phyloP scores from a whole-genome alignment of 192 early-diverging fungal genomes.

The Chytriomyces sp. region DNA sequence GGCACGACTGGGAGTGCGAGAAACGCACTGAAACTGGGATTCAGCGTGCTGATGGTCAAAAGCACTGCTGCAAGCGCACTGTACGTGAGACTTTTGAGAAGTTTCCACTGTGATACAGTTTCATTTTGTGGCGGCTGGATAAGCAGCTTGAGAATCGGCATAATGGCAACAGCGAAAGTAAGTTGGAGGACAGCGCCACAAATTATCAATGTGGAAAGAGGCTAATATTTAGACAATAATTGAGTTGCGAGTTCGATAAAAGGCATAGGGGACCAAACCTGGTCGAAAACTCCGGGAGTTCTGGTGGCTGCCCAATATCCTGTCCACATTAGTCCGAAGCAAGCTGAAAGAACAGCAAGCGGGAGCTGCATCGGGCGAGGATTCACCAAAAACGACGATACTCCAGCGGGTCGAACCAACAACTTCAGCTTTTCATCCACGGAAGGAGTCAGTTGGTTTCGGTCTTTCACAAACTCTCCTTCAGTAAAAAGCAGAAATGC shows the following conservation, averaged over 20 bases:
- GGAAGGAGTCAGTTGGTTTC: conserved; percentile 25
- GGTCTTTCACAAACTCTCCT: conserved; percentile 32
- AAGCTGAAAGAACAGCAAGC: conserved; percentile 4
- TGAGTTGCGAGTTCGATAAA: no score
- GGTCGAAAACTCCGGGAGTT: not conserved
- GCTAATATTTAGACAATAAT: not conserved
- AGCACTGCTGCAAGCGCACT: conserved; percentile 34
- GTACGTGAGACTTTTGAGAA: conserved; percentile 44
- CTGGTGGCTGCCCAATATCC: not conserved
- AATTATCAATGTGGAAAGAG: not conserved
- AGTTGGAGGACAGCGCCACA: not conserved
- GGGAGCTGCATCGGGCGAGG: conserved; percentile 19
- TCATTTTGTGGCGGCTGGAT: conserved; percentile 31
- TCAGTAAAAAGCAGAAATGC: conserved; percentile 30
- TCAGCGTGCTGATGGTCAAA: conserved; percentile 40
- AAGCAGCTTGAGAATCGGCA: conserved; percentile 36
- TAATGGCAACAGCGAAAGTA: conserved; percentile 20
- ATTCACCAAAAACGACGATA: conserved; percentile 16
- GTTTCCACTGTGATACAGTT: conserved; percentile 36
- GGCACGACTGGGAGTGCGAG: conserved; percentile 46
- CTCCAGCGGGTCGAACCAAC: conserved; percentile 22
- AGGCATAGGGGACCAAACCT: no score
- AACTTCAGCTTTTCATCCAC: conserved; percentile 27
- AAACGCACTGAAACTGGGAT: conserved; percentile 45
- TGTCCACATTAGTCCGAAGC: conserved; percentile 9